phyloP scores from a whole-genome alignment of 352 stramenopile genomes.

The Pythium myriotylum region DNA sequence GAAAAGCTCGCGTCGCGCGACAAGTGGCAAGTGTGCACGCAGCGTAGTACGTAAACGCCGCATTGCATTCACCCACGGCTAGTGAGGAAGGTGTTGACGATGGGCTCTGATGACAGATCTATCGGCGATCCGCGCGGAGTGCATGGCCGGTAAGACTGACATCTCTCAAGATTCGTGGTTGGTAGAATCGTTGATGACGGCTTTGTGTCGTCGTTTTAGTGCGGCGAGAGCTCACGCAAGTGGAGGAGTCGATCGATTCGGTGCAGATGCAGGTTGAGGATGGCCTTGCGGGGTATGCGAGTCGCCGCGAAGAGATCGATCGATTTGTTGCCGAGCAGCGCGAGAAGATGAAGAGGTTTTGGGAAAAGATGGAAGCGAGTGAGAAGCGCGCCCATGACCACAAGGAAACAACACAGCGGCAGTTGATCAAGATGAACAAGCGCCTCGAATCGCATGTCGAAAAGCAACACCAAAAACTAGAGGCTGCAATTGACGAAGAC shows the following conservation, averaged over 20 bases:
- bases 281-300: slow-evolving; percentile 16
- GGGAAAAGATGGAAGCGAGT: slow-evolving; percentile 5
- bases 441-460: slow-evolving; percentile 26
- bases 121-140: slow-evolving; percentile 34
- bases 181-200: too few relatives aligned
- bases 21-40: slow-evolving; percentile 42
- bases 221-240: slow-evolving; percentile 44
- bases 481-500: slow-evolving; percentile 46
- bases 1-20: slow-evolving; percentile 26
- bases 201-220: too few relatives aligned
- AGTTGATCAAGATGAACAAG: slow-evolving; percentile 31
- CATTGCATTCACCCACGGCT: not conserved
- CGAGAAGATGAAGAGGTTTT: slow-evolving; percentile 6
- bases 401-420: slow-evolving; percentile 16
- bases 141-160: slow-evolving; percentile 32
- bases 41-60: slow-evolving; percentile 36
- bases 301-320: slow-evolving; percentile 14
- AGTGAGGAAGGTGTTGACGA: not conserved
- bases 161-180: too few relatives aligned
- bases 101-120: slow-evolving; percentile 16
- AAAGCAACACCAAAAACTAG: slow-evolving; percentile 25
- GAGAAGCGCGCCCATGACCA: slow-evolving; percentile 21
- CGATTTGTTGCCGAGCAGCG: slow-evolving; percentile 11
- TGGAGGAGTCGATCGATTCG: slow-evolving; percentile 38
- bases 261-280: slow-evolving; percentile 40